These are phyloP conservation scores for Lipomyces lipofer DNA, from an alignment of 805 yeast genomes.

Conservation along the genomic window DNA sequence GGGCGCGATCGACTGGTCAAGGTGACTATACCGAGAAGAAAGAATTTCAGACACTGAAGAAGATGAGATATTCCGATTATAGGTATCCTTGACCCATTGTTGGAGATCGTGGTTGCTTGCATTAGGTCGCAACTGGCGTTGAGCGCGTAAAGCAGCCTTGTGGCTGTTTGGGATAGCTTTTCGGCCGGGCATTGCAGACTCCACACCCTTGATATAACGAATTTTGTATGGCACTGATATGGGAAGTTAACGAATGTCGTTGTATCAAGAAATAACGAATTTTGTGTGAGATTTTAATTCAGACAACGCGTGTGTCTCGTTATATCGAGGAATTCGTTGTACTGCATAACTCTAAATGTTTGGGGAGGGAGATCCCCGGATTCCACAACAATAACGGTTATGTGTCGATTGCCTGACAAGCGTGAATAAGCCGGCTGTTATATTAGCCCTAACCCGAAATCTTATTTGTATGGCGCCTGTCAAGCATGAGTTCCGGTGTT, in stretches of 20 bases:
- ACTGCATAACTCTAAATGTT: too few species aligned
- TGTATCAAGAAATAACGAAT: not conserved
- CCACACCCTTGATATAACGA: not conserved
- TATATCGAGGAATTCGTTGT: not conserved
- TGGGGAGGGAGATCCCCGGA: too few species aligned
- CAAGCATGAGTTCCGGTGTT: not conserved
- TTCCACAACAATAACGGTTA: too few species aligned
- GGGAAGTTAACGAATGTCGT: not conserved
- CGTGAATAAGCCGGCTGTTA: not conserved
- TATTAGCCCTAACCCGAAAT: not conserved
- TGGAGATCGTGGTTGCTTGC: not conserved
- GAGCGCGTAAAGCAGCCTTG: not conserved
- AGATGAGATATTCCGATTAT: not conserved
- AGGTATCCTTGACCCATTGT: not conserved
- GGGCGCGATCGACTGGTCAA: not conserved
- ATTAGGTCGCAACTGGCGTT: not conserved
- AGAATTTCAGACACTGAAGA: not conserved
- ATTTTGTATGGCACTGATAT: not conserved
- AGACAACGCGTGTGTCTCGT: not conserved
- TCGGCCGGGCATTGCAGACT: not conserved
- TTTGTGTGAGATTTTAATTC: not conserved
- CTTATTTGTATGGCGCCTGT: not conserved
- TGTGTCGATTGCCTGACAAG: not conserved
- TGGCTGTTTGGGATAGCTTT: not conserved
- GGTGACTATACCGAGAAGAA: not conserved